Evolutionary conservation across 164 flowering plant species (phyloP), one percentile per base, ranked within the genome.

Genomic region (Brasenia schreberi): DNA sequence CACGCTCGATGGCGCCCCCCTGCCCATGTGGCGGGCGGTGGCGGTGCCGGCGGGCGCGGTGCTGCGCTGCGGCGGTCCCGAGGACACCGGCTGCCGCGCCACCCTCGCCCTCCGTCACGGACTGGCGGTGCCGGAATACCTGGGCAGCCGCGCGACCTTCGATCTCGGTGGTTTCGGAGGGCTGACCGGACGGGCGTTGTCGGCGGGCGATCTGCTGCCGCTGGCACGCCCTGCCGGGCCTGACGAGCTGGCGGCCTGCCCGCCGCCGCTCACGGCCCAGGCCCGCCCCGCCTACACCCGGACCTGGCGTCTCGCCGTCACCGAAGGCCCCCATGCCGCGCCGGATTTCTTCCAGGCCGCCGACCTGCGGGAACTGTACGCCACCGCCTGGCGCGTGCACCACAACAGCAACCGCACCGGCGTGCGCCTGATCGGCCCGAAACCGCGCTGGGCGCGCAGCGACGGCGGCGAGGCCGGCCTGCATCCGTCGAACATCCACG

Each of bases 401-500:
- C 12, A 56, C 59, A 56, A 56, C 59, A 10, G 12, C 12, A 56
- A 12, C 59, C 59, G 59, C 59, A 56, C 59, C 12, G 59, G 59
- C 59, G 59, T 56, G 59, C 59, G 59, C 12, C 59, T 56, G 59
- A 56, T 56, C 59, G 59, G 59, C 59, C 59, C 59, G 59, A 56
- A 56, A 12, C 59, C 59, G 59, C 59, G 12, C 10, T 56, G 59
- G 59, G 59, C 59, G 59, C 59, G 59, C 59, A 12, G 12, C 12
- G 59, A 56, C 59, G 59, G 59, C 59, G 59, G 59, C 59, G 59
- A 56, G 12, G 59, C 59, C 12, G 59, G 59, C 59, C 59, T 56
- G 59, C 59, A 56, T 56, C 59, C 59, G 59, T 56, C 59, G 59
- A 56, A 56, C 59, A 56, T 56, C 59, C 59, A 56, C 59, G 59